Percentiles rank a stretch among this genome's conserved stretches.
phyloP scores from a whole-genome alignment of 768 basidiomycete genomes.

The Rhodosporidiobolus odoratus region DNA sequence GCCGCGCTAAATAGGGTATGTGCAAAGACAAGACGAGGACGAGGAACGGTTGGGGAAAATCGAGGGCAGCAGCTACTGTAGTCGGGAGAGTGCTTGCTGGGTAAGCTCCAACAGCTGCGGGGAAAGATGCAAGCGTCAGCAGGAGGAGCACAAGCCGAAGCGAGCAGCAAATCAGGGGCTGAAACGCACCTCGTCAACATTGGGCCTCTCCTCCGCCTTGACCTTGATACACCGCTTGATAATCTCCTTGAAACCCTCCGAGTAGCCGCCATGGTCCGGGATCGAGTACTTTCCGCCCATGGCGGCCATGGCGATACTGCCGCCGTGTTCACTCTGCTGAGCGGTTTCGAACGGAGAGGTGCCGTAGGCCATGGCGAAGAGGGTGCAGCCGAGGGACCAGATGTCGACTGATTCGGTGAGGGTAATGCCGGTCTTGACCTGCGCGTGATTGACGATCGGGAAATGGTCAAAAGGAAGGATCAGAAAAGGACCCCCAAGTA shows the following conservation, averaged over 20 bases:
- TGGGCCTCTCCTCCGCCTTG: slow-evolving; percentile 73
- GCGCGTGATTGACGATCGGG: slow-evolving; percentile 12
- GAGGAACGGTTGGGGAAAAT: background rate
- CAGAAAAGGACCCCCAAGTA: no score
- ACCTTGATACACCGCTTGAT: slow-evolving; percentile 80
- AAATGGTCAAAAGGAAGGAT: slow-evolving; percentile 42
- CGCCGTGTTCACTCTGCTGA: slow-evolving; percentile 87
- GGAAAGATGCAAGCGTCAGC: background rate
- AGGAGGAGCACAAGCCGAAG: background rate
- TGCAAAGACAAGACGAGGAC: background rate
- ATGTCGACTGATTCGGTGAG: slow-evolving; percentile 37
- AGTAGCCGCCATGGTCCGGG: slow-evolving; percentile 62
- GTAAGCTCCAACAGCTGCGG: slow-evolving; percentile 22
- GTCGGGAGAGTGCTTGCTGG: slow-evolving; percentile 4
- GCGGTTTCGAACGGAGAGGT: slow-evolving; percentile 94
- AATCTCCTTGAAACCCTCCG: slow-evolving; percentile 70
- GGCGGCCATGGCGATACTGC: slow-evolving; percentile 93
- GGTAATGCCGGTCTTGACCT: slow-evolving; percentile 23
- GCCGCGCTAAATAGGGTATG: background rate
- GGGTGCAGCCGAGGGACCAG: slow-evolving; percentile 89
- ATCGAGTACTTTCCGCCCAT: slow-evolving; percentile 88
- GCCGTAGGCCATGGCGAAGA: slow-evolving; percentile 89
- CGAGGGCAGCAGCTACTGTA: background rate
- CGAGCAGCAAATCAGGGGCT: no score
- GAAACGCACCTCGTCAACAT: slow-evolving; percentile 71